A percentile compares a stretch with the other conserved stretches of the same genome.
These are phyloP conservation scores for Aureobasidium sp. DNA, from an alignment of 2,329 filamentous ascomycete species.

Conservation along the genomic window DNA sequence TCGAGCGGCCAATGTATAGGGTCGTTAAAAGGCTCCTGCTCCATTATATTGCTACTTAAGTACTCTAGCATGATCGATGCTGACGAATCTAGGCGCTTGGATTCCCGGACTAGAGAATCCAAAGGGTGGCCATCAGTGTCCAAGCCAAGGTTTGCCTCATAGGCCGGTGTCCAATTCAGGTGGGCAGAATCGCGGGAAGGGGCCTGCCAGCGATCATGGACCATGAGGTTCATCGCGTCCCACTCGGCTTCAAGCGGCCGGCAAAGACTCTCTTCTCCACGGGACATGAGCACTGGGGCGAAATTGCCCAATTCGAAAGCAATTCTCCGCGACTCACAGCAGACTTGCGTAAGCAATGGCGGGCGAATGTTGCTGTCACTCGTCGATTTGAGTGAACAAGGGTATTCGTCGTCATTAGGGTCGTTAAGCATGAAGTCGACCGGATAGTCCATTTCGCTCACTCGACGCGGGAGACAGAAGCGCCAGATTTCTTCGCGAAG, in stretches of 20 bases:
- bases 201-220: neutral
- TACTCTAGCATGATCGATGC: neutral
- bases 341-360: slow-evolving; percentile 12
- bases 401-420: neutral
- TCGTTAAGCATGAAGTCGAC: neutral
- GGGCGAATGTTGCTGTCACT: slow-evolving; percentile 5
- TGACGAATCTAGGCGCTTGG: neutral
- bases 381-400: slow-evolving; percentile 7
- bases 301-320: slow-evolving; percentile 1
- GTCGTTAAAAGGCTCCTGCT: neutral
- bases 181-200: neutral
- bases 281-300: no score
- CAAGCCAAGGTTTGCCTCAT: neutral
- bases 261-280: no score
- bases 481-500: slow-evolving; percentile 15
- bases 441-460: slow-evolving; percentile 10
- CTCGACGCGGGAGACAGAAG: slow-evolving; percentile 13
- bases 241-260: slow-evolving; percentile 2
- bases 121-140: neutral
- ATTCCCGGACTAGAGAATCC: neutral
- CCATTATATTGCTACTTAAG: neutral
- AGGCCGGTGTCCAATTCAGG: neutral
- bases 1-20: neutral
- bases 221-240: neutral
- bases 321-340: slow-evolving; percentile 11